Evolutionary conservation across 2,329 filamentous ascomycete genomes (phyloP).

Genomic region (Truncatella angustata): DNA sequence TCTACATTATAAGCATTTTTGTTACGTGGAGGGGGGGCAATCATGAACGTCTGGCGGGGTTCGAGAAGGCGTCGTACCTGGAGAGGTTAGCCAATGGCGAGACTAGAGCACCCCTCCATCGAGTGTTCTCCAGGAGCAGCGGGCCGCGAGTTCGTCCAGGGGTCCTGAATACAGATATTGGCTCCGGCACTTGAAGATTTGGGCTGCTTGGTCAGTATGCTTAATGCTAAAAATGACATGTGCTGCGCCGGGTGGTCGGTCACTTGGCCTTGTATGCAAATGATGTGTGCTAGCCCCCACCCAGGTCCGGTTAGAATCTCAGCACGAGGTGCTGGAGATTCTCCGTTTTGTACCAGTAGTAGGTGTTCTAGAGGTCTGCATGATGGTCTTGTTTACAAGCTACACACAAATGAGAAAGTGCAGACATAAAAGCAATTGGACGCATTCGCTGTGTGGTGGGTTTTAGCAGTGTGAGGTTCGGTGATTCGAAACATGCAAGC

Average conservation of each 20-base stretch:
- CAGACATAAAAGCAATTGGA: background rate
- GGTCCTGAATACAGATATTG: constrained; percentile 5
- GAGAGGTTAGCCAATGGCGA: background rate
- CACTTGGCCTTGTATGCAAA: background rate
- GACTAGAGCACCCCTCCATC: background rate
- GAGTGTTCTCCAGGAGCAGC: background rate
- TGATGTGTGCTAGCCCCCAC: no score
- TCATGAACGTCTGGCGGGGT: no score
- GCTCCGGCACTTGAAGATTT: constrained; percentile 6
- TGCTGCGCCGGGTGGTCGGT: background rate
- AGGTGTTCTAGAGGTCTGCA: no score
- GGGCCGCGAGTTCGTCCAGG: constrained; percentile 1
- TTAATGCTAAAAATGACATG: background rate
- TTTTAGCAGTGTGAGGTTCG: background rate
- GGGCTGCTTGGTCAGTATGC: background rate
- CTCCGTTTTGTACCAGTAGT: no score
- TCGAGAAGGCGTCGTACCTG: no score
- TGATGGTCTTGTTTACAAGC: constrained; percentile 2
- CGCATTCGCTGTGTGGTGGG: background rate
- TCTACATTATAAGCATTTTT: no score
- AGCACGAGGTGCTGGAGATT: no score
- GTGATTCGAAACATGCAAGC: background rate
- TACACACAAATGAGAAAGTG: background rate
- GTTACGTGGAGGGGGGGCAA: no score
- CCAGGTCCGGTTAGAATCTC: no score